Percentiles rank a stretch among this genome's conserved stretches.
Evolutionary conservation across 257 asterid species (phyloP).

Genomic region (Fraxinus cuspidata): DNA sequence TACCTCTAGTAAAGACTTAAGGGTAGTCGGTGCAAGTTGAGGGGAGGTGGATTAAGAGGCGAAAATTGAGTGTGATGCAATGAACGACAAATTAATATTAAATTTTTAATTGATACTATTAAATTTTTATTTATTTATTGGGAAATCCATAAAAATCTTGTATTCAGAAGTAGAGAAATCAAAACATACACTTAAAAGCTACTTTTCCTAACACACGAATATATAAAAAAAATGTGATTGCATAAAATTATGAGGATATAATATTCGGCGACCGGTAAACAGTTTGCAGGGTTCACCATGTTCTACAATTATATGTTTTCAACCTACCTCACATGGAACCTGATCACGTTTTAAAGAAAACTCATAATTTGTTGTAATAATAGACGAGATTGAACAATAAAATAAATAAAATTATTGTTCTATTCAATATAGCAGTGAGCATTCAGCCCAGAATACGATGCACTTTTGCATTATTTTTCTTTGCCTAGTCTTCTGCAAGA

Average conservation of each 20-base stretch:
- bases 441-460: neutral
- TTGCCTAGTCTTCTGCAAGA: neutral
- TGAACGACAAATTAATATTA: too few species aligned
- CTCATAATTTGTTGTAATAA: neutral
- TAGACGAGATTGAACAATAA: neutral
- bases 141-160: too few species aligned
- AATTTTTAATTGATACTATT: too few species aligned
- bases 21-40: too few species aligned
- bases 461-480: neutral
- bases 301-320: neutral
- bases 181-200: too few species aligned
- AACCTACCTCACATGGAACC: neutral
- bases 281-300: neutral
- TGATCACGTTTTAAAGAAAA: neutral
- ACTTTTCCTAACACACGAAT: too few species aligned
- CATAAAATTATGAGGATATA: neutral
- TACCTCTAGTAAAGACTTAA: too few species aligned
- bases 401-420: neutral
- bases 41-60: too few species aligned
- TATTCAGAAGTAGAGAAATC: too few species aligned
- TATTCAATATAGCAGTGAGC: neutral
- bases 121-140: too few species aligned
- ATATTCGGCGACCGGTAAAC: neutral
- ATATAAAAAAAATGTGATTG: neutral
- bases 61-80: too few species aligned